phyloP scores from a whole-genome alignment of 2,329 filamentous ascomycete species.

The Boeremia exigua region DNA sequence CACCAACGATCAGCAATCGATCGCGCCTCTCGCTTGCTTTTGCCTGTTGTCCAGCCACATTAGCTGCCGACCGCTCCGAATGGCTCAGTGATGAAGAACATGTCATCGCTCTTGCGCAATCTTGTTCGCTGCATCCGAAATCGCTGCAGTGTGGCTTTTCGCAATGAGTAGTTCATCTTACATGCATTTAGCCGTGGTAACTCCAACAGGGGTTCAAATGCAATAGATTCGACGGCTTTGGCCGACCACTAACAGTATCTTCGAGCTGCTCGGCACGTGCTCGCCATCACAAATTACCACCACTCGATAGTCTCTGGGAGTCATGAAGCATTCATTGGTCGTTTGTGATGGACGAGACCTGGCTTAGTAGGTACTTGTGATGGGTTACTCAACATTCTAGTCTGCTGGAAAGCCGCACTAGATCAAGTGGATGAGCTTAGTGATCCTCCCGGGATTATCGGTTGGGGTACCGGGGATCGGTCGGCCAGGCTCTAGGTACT shows the following conservation, averaged over 20 bases:
- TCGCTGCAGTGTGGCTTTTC: neutral
- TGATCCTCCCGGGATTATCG: conserved; percentile 5
- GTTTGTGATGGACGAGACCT: neutral
- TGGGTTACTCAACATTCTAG: neutral
- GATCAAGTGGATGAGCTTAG: conserved; percentile 1
- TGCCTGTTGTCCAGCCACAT: neutral
- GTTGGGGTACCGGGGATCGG: neutral
- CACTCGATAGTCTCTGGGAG: conserved; percentile 1
- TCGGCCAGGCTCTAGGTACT: neutral
- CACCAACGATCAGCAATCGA: neutral
- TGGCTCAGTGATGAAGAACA: neutral
- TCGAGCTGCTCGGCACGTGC: neutral
- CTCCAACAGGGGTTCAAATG: neutral
- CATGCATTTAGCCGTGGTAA: neutral
- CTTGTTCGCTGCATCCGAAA: neutral
- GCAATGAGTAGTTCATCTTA: neutral
- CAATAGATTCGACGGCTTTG: neutral
- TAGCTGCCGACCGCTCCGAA: neutral
- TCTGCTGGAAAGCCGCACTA: conserved; percentile 9
- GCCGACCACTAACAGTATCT: neutral
- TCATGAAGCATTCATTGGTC: conserved; percentile 3
- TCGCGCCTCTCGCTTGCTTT: conserved; percentile 2
- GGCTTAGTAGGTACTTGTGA: too few relatives aligned
- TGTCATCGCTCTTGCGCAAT: conserved; percentile 5
- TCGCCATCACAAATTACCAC: neutral